Conservation (phyloP, 768 basidiomycete species). For the Pleurotus tuber-regium region DNA sequence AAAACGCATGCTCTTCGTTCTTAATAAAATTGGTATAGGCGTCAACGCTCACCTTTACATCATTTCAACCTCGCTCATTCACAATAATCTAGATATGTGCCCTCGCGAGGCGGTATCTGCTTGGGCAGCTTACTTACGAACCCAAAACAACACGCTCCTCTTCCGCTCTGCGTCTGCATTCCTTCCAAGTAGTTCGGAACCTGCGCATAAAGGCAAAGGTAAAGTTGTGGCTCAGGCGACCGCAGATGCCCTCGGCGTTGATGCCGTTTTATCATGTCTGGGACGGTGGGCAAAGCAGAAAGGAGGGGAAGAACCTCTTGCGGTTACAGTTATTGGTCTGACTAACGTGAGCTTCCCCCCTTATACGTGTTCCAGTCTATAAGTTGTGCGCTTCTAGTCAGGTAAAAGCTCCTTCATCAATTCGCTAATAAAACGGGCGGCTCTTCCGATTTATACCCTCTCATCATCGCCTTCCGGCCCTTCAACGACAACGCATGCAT, state of each 20-base stretch:
- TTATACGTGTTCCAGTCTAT: slow-evolving; percentile 1
- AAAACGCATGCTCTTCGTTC: slow-evolving; percentile 58
- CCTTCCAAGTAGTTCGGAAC: slow-evolving; percentile 38
- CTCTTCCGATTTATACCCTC: slow-evolving; percentile 58
- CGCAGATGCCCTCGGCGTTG: slow-evolving; percentile 63
- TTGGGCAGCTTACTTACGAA: slow-evolving; percentile 66
- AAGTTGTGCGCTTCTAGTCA: slow-evolving; percentile 37
- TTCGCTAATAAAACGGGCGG: slow-evolving; percentile 55
- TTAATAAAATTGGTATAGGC: slow-evolving; percentile 87
- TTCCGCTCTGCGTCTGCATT: slow-evolving; percentile 76
- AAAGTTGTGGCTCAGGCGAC: slow-evolving; percentile 42
- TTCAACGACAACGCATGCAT: slow-evolving; percentile 70
- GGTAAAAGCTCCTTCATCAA: slow-evolving; percentile 89
- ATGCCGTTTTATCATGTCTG: slow-evolving; percentile 48
- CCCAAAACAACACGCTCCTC: slow-evolving; percentile 58
- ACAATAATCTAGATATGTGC: slow-evolving; percentile 58
- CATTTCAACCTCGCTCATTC: not conserved
- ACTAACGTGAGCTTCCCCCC: slow-evolving; percentile 58
- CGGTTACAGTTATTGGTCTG: slow-evolving; percentile 80
- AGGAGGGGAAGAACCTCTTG: slow-evolving; percentile 46
- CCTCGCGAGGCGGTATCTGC: slow-evolving; percentile 71
- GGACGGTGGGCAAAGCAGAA: slow-evolving; percentile 46
- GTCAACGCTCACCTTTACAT: slow-evolving; percentile 4
- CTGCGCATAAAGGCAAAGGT: slow-evolving; percentile 32
- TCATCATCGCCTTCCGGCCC: slow-evolving; percentile 38